phyloP scores from a whole-genome alignment of 1,284 basidiomycete genomes.

The Marasmius oreades region DNA sequence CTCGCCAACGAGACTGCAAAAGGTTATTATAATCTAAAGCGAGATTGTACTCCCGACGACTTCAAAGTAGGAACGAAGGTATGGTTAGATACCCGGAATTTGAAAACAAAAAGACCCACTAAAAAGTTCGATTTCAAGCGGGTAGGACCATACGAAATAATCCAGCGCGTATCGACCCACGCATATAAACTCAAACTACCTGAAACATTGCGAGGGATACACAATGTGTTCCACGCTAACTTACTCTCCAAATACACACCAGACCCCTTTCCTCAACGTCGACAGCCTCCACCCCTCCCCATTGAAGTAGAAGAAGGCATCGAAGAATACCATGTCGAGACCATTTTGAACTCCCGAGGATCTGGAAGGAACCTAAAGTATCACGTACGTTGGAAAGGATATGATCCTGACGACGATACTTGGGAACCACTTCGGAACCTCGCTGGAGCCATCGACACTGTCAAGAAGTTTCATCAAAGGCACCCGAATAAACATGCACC shows the following conservation, averaged over 20 bases:
- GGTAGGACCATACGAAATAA: constrained; percentile 18
- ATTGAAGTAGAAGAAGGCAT: not conserved
- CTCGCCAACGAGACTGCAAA: no score
- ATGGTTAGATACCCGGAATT: constrained; percentile 6
- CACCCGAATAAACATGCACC: not conserved
- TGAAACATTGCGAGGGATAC: not conserved
- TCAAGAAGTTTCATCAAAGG: not conserved
- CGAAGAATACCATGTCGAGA: constrained; percentile 19
- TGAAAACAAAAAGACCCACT: constrained; percentile 5
- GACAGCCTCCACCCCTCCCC: constrained; percentile 3
- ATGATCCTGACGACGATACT: no score
- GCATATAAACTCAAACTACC: constrained; percentile 16
- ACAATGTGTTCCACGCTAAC: constrained; percentile 18
- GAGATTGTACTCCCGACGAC: not conserved
- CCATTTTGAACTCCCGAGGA: constrained; percentile 18
- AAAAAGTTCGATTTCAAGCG: constrained; percentile 16
- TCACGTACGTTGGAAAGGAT: not conserved
- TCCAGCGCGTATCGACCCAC: constrained; percentile 14
- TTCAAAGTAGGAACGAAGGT: constrained; percentile 4
- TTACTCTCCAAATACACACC: constrained; percentile 7
- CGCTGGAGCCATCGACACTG: not conserved
- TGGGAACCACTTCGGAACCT: not conserved
- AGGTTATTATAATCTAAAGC: not conserved
- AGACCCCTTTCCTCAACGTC: constrained; percentile 7
- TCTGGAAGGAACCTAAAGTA: not conserved